Conservation (phyloP, 2,329 filamentous ascomycete species). For the Trichoderma cornu-damae region DNA sequence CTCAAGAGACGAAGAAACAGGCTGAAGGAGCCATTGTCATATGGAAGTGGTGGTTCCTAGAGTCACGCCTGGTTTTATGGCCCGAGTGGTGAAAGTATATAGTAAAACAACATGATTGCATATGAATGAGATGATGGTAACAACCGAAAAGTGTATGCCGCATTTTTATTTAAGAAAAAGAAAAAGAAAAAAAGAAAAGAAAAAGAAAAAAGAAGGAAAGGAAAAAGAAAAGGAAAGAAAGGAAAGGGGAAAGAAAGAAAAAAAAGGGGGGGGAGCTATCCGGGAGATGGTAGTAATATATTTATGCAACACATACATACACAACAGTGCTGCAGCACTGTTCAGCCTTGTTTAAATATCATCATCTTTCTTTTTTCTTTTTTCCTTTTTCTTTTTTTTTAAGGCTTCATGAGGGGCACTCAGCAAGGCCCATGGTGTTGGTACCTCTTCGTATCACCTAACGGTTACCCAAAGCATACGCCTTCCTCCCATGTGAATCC, state of each 20-base stretch:
- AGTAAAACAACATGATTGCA: neutral
- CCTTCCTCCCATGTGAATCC: constrained; percentile 7
- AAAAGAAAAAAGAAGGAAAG: neutral
- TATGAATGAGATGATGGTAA: neutral
- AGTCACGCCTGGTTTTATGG: too few relatives aligned
- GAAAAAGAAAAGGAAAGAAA: too few relatives aligned
- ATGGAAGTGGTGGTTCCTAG: too few relatives aligned
- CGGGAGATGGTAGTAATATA: neutral
- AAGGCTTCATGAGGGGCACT: neutral
- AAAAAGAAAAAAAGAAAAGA: neutral
- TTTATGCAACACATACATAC: neutral
- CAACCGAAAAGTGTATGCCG: neutral
- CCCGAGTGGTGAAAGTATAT: neutral
- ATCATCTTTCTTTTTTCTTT: neutral
- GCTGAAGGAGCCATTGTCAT: too few relatives aligned
- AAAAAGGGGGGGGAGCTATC: too few relatives aligned
- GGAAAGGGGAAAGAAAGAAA: neutral
- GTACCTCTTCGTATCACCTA: constrained; percentile 22
- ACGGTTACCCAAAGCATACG: constrained; percentile 24
- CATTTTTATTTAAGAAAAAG: too few relatives aligned
- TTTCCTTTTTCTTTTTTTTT: neutral
- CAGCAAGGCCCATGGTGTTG: constrained; percentile 13
- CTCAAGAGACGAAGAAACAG: too few relatives aligned
- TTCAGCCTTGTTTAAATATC: neutral
- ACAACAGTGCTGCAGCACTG: neutral